A percentile compares a stretch with the other conserved stretches of the same genome.
phyloP scores from a whole-genome alignment of 2,329 filamentous ascomycete species.

The Xylariaceae sp. region DNA sequence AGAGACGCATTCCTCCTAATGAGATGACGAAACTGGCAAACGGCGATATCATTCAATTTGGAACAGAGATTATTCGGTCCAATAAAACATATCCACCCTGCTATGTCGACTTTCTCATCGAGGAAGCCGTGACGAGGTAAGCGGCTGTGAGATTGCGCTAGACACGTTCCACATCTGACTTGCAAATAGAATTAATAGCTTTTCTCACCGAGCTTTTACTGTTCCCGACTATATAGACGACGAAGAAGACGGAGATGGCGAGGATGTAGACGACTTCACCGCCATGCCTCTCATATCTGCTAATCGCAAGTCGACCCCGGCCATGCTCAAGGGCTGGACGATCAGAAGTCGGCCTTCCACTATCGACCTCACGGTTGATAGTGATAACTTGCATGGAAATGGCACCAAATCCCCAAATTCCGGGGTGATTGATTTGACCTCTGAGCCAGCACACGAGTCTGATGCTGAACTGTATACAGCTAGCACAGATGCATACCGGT shows the following conservation, averaged over 20 bases:
- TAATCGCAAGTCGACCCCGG: background rate
- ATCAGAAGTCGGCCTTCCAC: background rate
- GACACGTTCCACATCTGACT: slow-evolving; percentile 10
- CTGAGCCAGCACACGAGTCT: slow-evolving; percentile 19
- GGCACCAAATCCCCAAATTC: slow-evolving; percentile 8
- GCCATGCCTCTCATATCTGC: background rate
- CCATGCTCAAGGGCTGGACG: background rate
- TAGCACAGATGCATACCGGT: background rate
- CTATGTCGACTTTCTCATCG: slow-evolving; percentile 32
- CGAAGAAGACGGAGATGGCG: slow-evolving; percentile 20
- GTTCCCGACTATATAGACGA: slow-evolving; percentile 40
- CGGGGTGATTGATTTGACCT: slow-evolving; percentile 24
- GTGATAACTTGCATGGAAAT: slow-evolving; percentile 10
- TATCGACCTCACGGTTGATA: slow-evolving; percentile 25
- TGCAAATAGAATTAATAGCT: slow-evolving; percentile 9
- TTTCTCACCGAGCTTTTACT: slow-evolving; percentile 32
- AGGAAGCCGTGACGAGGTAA: slow-evolving; percentile 20
- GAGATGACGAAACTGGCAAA: slow-evolving; percentile 23
- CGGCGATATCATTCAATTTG: slow-evolving; percentile 38
- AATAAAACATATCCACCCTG: slow-evolving; percentile 36
- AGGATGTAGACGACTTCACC: slow-evolving; percentile 14
- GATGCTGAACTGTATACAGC: slow-evolving; percentile 6
- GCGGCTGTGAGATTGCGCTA: background rate
- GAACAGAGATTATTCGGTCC: slow-evolving; percentile 36
- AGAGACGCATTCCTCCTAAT: slow-evolving; percentile 21